Conservation (phyloP, 768 basidiomycete species). For the Boletus rubroflammeus region DNA sequence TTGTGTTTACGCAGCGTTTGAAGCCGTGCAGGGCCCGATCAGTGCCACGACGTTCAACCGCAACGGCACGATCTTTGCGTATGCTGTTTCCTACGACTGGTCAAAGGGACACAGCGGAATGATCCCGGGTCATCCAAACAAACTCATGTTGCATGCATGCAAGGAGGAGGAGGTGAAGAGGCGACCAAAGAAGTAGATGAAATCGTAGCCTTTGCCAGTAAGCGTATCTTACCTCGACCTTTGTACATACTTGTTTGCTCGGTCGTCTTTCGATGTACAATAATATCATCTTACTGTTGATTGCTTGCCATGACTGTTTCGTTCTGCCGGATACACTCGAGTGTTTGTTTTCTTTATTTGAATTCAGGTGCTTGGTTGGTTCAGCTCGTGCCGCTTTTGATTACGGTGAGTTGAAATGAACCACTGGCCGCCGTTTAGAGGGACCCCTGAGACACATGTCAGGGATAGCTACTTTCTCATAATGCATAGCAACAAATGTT, state of each 20-base stretch:
- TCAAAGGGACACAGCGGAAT: constrained; percentile 87
- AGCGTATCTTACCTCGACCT: constrained; percentile 2
- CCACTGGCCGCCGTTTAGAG: not conserved
- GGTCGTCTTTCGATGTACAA: constrained; percentile 12
- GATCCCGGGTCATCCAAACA: constrained; percentile 65
- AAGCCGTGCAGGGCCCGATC: constrained; percentile 71
- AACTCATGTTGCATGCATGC: constrained; percentile 79
- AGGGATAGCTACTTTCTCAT: too few species aligned
- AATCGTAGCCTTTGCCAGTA: not conserved
- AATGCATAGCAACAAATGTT: too few species aligned
- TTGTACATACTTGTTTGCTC: constrained; percentile 2
- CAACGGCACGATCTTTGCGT: constrained; percentile 85
- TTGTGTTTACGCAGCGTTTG: constrained; percentile 53
- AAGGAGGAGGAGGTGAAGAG: constrained; percentile 87
- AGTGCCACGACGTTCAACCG: constrained; percentile 82
- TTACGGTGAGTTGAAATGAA: not conserved
- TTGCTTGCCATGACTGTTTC: not conserved
- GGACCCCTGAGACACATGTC: not conserved
- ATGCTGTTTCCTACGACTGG: constrained; percentile 93
- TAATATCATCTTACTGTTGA: constrained; percentile 9
- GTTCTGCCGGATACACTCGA: not conserved
- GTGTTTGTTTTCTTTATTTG: not conserved
- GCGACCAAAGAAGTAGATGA: constrained; percentile 36
- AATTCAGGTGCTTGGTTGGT: not conserved
- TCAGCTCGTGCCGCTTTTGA: too few species aligned